Percentiles rank a stretch among this genome's conserved stretches.
Conservation (phyloP, 2,329 filamentous ascomycete genomes). For the Penicillium sp. region DNA sequence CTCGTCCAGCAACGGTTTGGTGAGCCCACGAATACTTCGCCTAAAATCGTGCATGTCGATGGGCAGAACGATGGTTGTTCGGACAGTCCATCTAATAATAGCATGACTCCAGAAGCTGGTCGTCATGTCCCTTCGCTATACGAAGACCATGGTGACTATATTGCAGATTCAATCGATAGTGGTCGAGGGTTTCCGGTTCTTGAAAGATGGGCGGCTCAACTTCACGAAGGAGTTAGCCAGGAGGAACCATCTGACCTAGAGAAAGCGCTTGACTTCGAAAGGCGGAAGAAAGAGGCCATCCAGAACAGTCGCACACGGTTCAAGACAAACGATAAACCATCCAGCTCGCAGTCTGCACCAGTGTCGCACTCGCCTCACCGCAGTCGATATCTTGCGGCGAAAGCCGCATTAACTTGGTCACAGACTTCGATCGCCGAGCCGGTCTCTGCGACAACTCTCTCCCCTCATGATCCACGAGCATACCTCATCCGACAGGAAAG, state of each 20-base stretch:
- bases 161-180: constrained; percentile 15
- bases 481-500: constrained; percentile 13
- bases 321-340: background rate
- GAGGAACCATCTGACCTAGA: constrained; percentile 13
- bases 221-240: constrained; percentile 8
- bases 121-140: background rate
- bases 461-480: constrained; percentile 15
- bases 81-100: background rate
- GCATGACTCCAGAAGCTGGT: background rate
- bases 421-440: background rate
- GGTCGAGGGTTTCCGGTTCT: constrained; percentile 22
- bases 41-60: background rate
- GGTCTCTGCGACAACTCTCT: constrained; percentile 2
- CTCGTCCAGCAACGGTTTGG: constrained; percentile 18
- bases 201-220: constrained; percentile 22
- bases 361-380: constrained; percentile 10
- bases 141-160: background rate
- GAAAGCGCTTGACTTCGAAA: constrained; percentile 23
- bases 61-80: background rate
- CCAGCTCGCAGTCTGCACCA: background rate
- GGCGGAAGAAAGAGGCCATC: constrained; percentile 22
- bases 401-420: constrained; percentile 13
- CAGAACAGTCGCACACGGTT: constrained; percentile 2
- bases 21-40: background rate
- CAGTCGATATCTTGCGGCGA: constrained; percentile 20